phyloP scores from a whole-genome alignment of 2,329 filamentous ascomycete species.

The Diaporthe amygdali region DNA sequence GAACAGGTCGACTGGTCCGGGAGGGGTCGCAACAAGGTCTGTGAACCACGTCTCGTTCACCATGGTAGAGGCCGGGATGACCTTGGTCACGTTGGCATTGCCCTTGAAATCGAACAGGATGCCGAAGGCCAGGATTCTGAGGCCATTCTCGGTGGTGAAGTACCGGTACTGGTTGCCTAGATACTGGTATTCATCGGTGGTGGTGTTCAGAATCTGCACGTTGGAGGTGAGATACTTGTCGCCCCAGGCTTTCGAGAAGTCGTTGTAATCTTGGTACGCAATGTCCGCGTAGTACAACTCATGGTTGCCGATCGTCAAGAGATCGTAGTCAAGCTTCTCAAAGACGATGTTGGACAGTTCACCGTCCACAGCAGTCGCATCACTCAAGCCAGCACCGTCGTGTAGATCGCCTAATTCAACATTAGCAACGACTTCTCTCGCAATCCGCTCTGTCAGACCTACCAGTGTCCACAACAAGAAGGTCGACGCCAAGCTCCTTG shows the following conservation, averaged over 20 bases:
- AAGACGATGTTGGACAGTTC: conserved; percentile 55
- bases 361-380: conserved; percentile 64
- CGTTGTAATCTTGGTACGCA: conserved; percentile 64
- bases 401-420: conserved; percentile 59
- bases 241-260: conserved; percentile 62
- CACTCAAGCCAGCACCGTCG: conserved; percentile 67
- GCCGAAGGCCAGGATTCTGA: conserved; percentile 51
- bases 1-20: conserved; percentile 65
- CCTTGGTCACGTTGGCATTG: conserved; percentile 65
- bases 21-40: conserved; percentile 54
- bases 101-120: conserved; percentile 55
- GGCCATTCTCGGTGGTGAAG: conserved; percentile 47
- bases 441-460: conserved; percentile 32
- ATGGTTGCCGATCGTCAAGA: conserved; percentile 59
- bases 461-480: conserved; percentile 64
- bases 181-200: conserved; percentile 45
- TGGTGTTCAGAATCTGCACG: conserved; percentile 46
- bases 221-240: conserved; percentile 52
- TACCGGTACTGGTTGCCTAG: conserved; percentile 50
- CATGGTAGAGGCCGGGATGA: conserved; percentile 58
- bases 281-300: conserved; percentile 69
- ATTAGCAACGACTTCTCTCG: background rate
- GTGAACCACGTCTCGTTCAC: conserved; percentile 65
- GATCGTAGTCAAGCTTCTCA: conserved; percentile 46
- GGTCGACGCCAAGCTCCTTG: conserved; percentile 59